Percentiles rank a stretch among this genome's conserved stretches.
phyloP scores from a whole-genome alignment of 345 rosid species.

The Noccaea caerulescens region DNA sequence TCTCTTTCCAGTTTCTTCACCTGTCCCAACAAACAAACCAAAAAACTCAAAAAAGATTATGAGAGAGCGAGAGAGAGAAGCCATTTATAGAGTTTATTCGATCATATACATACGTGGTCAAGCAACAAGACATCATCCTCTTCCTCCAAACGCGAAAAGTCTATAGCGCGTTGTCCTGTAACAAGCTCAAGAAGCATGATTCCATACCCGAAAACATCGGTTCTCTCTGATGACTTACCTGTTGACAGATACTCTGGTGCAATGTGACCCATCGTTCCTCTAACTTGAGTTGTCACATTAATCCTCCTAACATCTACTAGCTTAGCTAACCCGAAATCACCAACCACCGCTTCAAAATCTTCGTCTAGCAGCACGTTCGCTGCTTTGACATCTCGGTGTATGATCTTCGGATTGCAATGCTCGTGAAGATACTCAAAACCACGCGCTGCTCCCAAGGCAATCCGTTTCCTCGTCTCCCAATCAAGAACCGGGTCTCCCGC shows the following conservation, averaged over 20 bases:
- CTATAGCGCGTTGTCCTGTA: slow-evolving; percentile 98
- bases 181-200: slow-evolving; percentile 97
- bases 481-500: slow-evolving; percentile 76
- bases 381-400: slow-evolving; percentile 98
- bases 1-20: slow-evolving; percentile 96
- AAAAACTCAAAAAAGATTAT: neutral
- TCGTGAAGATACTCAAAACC: slow-evolving; percentile 98
- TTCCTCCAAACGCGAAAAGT: slow-evolving; percentile 94
- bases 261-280: slow-evolving; percentile 99
- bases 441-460: slow-evolving; percentile 93
- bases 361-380: slow-evolving; percentile 91
- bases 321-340: slow-evolving; percentile 97
- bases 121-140: slow-evolving; percentile 93
- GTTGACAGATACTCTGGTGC: slow-evolving; percentile 97
- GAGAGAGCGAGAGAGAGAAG: neutral
- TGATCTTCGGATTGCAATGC: slow-evolving; percentile 95
- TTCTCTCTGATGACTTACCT: slow-evolving; percentile 92
- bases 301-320: slow-evolving; percentile 87
- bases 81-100: neutral
- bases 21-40: slow-evolving; percentile 47
- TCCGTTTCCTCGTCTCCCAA: slow-evolving; percentile 82
- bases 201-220: slow-evolving; percentile 97
- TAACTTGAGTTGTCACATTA: slow-evolving; percentile 94
- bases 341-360: slow-evolving; percentile 97
- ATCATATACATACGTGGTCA: slow-evolving; percentile 69